Base-by-base conservation (phyloP, 2,329 filamentous ascomycete species). In the Pseudogymnoascus sp. region DNA sequence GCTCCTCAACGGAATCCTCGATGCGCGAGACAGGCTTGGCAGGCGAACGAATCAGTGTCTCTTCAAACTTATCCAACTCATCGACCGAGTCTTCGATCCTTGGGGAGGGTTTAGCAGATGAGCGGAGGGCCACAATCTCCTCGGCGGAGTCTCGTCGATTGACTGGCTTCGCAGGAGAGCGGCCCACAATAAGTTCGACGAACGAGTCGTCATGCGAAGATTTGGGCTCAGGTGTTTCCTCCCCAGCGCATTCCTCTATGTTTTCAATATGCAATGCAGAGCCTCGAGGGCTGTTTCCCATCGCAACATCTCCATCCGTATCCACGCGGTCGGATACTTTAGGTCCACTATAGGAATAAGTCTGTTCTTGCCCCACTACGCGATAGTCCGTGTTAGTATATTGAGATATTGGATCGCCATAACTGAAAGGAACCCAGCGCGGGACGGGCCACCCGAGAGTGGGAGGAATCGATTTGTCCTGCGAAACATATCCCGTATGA, bases 1-100 rank as follows among this genome's bases (percentile, higher is more conserved):
- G 75, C 65, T 83, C 83, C 69, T 85, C 84, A 7, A 87, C 74
- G 1, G 84, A 86, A 69, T 87, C 84, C 69, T 87, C 85, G 59
- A 87, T 87, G 15, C 82, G 80, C 27, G 72, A 70, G 35, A 74
- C 65, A 29, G 69, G 68, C 58, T 74, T 73, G 42, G 66, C 79
- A 71, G 72, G 72, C 6, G 72, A 72, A 29, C 42, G 60, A 37
- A 42, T 10, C 13, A 59, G 6, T 25, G 25, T 27, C 13, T 59
- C 58, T 33, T 59, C 58, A 8, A 85, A 75, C 62, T 75, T 75
- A 67, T 86, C 83, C 9, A 86, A 73, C 62, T 82, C 82, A 67
- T 84, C 82, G 5, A 85, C 73, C 1, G 82, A 84, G 67, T 85
- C 82, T 66, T 85, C 83, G 55, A 85, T 85, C 18, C 80, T 78